Evolutionary conservation across 2,329 filamentous ascomycete genomes (phyloP).

Genomic region (Botrytis sinoallii): DNA sequence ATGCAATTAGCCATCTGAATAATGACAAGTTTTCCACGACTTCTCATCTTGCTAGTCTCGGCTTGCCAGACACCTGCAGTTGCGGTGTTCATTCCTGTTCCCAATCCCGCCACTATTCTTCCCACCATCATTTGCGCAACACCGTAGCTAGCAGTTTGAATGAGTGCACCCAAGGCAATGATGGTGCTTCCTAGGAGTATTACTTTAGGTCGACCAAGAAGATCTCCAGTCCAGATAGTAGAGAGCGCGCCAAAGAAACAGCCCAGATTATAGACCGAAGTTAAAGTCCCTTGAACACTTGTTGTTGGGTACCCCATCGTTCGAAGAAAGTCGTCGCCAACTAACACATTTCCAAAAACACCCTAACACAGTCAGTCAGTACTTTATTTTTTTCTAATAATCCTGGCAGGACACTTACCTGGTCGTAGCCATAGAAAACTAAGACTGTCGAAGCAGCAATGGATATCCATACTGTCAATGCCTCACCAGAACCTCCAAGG

Average conservation of each 20-base stretch:
- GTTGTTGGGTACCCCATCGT: slow-evolving; percentile 34
- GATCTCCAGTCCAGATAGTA: slow-evolving; percentile 43
- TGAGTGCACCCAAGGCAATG: slow-evolving; percentile 54
- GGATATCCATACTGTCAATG: slow-evolving; percentile 52
- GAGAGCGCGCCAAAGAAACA: slow-evolving; percentile 46
- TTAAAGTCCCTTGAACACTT: slow-evolving; percentile 9
- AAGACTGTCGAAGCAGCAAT: slow-evolving; percentile 49
- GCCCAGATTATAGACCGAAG: slow-evolving; percentile 41
- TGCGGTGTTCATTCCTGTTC: slow-evolving; percentile 49
- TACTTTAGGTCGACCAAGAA: slow-evolving; percentile 53
- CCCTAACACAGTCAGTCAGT: slow-evolving; percentile 24
- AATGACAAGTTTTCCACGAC: slow-evolving; percentile 58
- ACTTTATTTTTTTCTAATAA: not conserved
- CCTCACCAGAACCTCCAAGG: slow-evolving; percentile 49
- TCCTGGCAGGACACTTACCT: slow-evolving; percentile 30
- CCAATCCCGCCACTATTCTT: slow-evolving; percentile 49
- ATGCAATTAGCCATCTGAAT: slow-evolving; percentile 58
- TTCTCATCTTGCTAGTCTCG: slow-evolving; percentile 55
- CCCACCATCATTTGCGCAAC: slow-evolving; percentile 54
- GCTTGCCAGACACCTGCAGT: slow-evolving; percentile 58
- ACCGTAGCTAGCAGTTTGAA: slow-evolving; percentile 43
- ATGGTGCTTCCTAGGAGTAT: slow-evolving; percentile 55
- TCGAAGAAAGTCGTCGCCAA: slow-evolving; percentile 44
- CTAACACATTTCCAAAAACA: slow-evolving; percentile 42
- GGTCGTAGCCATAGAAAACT: slow-evolving; percentile 49